These are phyloP conservation scores for Annona squamosa DNA, from an alignment of 164 flowering plant genomes.

Conservation along the genomic window DNA sequence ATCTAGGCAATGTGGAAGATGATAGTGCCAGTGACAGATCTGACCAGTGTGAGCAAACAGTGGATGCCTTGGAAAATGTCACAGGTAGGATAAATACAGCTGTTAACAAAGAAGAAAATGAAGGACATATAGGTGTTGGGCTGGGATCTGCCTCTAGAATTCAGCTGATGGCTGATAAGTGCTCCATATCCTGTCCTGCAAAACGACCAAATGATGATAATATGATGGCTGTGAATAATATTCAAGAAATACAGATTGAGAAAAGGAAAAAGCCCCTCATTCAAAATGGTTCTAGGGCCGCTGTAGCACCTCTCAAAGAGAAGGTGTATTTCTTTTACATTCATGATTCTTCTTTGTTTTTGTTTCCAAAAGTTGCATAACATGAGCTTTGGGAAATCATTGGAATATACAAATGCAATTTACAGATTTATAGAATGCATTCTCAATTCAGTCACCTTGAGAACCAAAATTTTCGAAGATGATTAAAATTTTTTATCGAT, in stretches of 20 bases:
- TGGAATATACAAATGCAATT: too few relatives aligned
- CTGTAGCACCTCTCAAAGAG: constrained; percentile 7
- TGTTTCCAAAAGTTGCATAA: background rate
- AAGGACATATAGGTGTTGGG: constrained; percentile 2
- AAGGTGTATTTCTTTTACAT: constrained; percentile 8
- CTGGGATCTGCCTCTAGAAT: constrained; percentile 5
- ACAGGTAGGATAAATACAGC: constrained; percentile 6
- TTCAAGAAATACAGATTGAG: constrained; percentile 3
- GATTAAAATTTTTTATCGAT: too few relatives aligned
- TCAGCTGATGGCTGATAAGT: constrained; percentile 8
- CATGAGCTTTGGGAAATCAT: too few relatives aligned
- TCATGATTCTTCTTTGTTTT: background rate
- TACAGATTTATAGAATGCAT: too few relatives aligned
- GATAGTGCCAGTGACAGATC: constrained; percentile 1
- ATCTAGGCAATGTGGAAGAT: constrained; percentile 3
- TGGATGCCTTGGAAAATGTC: background rate
- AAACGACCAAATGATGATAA: constrained; percentile 1
- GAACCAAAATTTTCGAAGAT: too few relatives aligned
- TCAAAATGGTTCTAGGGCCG: constrained; percentile 12
- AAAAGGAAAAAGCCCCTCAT: constrained; percentile 2
- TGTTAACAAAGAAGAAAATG: constrained; percentile 11
- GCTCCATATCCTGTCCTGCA: background rate
- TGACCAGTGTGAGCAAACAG: background rate
- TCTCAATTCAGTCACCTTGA: too few relatives aligned
- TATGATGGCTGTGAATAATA: background rate